These are phyloP conservation scores for Wickerhamiella occidentalis DNA, from an alignment of 805 yeast species.

Conservation along the genomic window DNA sequence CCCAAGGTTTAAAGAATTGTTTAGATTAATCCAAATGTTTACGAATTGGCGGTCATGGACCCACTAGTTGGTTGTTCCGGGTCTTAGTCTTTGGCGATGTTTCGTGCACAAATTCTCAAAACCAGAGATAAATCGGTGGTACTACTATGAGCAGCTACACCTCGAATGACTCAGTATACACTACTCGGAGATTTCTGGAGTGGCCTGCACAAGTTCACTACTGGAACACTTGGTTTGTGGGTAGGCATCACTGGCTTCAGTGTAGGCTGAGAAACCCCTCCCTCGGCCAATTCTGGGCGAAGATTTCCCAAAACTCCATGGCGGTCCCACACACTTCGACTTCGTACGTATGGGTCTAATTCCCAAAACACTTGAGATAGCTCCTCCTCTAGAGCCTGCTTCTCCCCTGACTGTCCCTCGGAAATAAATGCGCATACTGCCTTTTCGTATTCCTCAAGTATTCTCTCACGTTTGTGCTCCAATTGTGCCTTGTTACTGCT, in stretches of 20 bases:
- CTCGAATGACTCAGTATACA: not conserved
- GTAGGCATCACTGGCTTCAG: not conserved
- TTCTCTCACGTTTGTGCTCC: not conserved
- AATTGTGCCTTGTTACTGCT: not conserved
- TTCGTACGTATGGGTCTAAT: slow-evolving; percentile 73
- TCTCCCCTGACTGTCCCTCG: not conserved
- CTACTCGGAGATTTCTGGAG: not conserved
- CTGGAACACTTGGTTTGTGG: not conserved
- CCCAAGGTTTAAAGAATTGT: too few relatives aligned
- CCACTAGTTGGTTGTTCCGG: too few relatives aligned
- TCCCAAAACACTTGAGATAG: slow-evolving; percentile 41
- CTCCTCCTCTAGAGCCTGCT: not conserved
- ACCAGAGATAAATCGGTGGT: too few relatives aligned
- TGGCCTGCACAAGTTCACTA: not conserved
- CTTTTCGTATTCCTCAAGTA: not conserved
- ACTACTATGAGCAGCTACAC: too few relatives aligned
- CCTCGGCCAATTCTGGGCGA: slow-evolving; percentile 17
- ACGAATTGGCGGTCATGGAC: too few relatives aligned
- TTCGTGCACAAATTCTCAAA: too few relatives aligned
- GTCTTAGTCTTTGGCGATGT: too few relatives aligned
- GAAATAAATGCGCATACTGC: not conserved
- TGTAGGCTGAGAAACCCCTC: not conserved
- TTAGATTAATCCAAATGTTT: too few relatives aligned
- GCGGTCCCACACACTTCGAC: slow-evolving; percentile 68
- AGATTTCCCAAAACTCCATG: slow-evolving; percentile 42